Base-by-base conservation (phyloP, 352 stramenopile species). In the Plasmopara viticola region DNA sequence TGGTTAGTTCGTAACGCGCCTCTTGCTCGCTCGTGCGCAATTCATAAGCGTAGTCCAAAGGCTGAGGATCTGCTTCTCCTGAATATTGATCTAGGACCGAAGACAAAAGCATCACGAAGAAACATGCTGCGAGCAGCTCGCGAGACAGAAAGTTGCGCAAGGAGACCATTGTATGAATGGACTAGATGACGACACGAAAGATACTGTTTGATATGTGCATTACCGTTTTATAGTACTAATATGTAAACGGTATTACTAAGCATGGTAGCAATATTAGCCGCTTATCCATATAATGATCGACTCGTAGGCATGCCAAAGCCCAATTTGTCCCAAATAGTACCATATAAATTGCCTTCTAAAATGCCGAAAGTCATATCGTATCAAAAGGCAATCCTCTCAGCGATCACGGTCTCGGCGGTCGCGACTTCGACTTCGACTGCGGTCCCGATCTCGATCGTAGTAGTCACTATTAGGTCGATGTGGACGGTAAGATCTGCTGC, bases 61-160 rank as follows among this genome's bases (percentile, higher is more conserved):
- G 58, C 25, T 71, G 47, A 2, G 67, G 72, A 1, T 72, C 66
- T 44, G 74, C 66, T 13, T 72, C 54, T 13, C 60, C 59, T 12
- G 68, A 67, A 53, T 71, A 65, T 15, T 82, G 70, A 53, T 84
- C 74, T 31, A 86, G 43, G 2, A 64, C 63, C 0, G 68, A 72
- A 47, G 74, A 83, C 39, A 86, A 41, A 12, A 86, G 63, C 58
- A 75, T 78, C 15, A 75, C 64, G 46, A 75, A 59, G 41, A 84
- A 68, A 48, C 64, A 69, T 40, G 64, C 49, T n/a, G 72, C 60
- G 13, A 84, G 62, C 45, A 86, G 50, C 44, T 64, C 68, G 30
- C 64, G 68, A 28, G 74, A 74, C 31, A 86, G 33, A 49, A 81
- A 66, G 45, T 65, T 62, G 44, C 64, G 38, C 45, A 50, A 39